Evolutionary conservation across 768 basidiomycete genomes (phyloP).

Genomic region (Boletus rex-veris): DNA sequence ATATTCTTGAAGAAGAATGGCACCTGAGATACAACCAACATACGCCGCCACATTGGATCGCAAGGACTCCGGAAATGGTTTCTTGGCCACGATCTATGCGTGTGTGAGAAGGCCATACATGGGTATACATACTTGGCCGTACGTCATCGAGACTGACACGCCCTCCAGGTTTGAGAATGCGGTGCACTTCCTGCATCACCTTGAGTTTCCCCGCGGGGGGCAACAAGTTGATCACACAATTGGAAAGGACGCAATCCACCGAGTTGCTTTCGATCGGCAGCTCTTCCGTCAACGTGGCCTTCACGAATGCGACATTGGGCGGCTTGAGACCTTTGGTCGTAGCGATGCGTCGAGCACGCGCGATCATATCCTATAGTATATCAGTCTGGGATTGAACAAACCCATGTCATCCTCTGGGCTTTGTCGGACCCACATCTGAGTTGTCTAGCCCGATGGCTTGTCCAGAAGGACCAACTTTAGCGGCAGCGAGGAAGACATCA

Average conservation of each 20-base stretch:
- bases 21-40: slow-evolving; percentile 47
- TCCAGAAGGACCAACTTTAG: slow-evolving; percentile 46
- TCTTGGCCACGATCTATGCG: slow-evolving; percentile 45
- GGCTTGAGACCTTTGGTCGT: slow-evolving; percentile 38
- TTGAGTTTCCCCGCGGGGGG: slow-evolving; percentile 39
- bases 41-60: slow-evolving; percentile 40
- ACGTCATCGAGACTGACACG: slow-evolving; percentile 53
- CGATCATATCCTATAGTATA: slow-evolving; percentile 46
- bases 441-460: slow-evolving; percentile 54
- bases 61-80: slow-evolving; percentile 41
- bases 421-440: slow-evolving; percentile 37
- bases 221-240: slow-evolving; percentile 54
- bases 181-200: slow-evolving; percentile 44
- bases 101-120: background rate
- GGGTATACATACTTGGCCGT: slow-evolving; percentile 5
- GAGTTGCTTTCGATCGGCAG: slow-evolving; percentile 47
- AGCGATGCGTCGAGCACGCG: slow-evolving; percentile 45
- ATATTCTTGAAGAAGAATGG: slow-evolving; percentile 40
- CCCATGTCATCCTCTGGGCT: background rate
- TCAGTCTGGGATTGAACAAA: background rate
- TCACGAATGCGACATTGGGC: slow-evolving; percentile 48
- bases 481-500: slow-evolving; percentile 52
- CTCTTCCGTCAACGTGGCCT: slow-evolving; percentile 39
- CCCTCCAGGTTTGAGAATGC: slow-evolving; percentile 56
- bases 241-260: slow-evolving; percentile 55